Evolutionary conservation across 495 filamentous ascomycete genomes (phyloP), one percentile per base, ranked within the genome.

Genomic region (Talaromyces thailandensis): DNA sequence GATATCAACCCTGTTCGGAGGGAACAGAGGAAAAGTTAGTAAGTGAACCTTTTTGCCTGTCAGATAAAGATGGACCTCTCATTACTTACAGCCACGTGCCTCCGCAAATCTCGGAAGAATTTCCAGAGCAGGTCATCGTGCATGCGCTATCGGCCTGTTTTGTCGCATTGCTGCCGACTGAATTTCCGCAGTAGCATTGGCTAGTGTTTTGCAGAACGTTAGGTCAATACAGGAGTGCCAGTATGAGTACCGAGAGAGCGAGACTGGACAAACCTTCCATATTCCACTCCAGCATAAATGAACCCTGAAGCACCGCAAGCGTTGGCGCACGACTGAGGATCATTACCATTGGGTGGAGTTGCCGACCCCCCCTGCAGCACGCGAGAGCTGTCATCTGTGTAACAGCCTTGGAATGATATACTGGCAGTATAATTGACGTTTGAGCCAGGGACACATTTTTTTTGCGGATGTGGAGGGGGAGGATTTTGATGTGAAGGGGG

Each of bases 1-100:
- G 26, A 57, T 57, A 57, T 57, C 55, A 35, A 57, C 28, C 28
- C 55, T 57, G 53, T 16, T n/a, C n/a, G n/a, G n/a, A n/a, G n/a
- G n/a, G n/a, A n/a, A n/a, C n/a, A n/a, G n/a, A n/a, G n/a, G n/a
- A n/a, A n/a, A n/a, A n/a, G n/a, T n/a, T n/a, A n/a, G n/a, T n/a
- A n/a, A n/a, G n/a, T n/a, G n/a, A n/a, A n/a, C n/a, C n/a, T n/a
- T n/a, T n/a, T n/a, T n/a, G n/a, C n/a, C n/a, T n/a, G n/a, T n/a
- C n/a, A n/a, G n/a, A n/a, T n/a, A n/a, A n/a, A n/a, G n/a, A n/a
- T n/a, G n/a, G n/a, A n/a, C n/a, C n/a, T n/a, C n/a, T n/a, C n/a
- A n/a, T n/a, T 28, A 57, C 55, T 5, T 57, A 57, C 55, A 57
- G 29, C 55, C 55, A 57, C 6, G 55, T 57, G 0, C 55, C 55